These are phyloP conservation scores for Ceratobasidium sp. DNA, from an alignment of 1,284 basidiomycete species.

Conservation along the genomic window DNA sequence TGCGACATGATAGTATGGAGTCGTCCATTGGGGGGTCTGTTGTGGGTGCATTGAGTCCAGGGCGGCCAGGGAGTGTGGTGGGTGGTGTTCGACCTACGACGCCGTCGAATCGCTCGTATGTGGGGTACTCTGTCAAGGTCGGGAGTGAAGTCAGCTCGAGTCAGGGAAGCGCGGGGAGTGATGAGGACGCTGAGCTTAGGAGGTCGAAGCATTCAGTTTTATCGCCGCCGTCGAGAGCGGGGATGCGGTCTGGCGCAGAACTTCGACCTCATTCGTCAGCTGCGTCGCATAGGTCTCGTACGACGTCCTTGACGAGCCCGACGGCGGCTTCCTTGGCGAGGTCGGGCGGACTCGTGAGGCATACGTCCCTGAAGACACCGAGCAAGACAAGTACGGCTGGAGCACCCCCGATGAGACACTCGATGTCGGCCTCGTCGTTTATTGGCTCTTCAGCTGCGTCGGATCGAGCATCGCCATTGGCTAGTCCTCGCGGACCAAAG, in stretches of 20 bases:
- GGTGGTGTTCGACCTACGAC: constrained; percentile 20
- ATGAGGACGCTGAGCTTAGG: constrained; percentile 18
- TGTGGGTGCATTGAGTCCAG: constrained; percentile 19
- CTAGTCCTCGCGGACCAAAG: constrained; percentile 12
- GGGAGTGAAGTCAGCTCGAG: constrained; percentile 35
- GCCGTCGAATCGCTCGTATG: constrained; percentile 28
- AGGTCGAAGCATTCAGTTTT: background rate
- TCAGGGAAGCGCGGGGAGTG: constrained; percentile 39
- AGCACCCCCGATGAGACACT: constrained; percentile 25
- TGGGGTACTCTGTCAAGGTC: constrained; percentile 13
- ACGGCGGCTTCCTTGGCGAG: constrained; percentile 18
- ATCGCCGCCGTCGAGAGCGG: background rate
- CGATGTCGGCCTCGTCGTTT: constrained; percentile 21
- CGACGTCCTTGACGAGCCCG: constrained; percentile 13
- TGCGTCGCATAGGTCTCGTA: too few species aligned
- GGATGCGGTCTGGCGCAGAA: constrained; percentile 6
- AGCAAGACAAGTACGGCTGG: constrained; percentile 11
- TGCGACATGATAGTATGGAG: constrained; percentile 39
- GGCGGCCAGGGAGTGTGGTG: constrained; percentile 1
- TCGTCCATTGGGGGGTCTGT: background rate
- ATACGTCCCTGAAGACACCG: constrained; percentile 37
- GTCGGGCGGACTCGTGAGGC: constrained; percentile 11
- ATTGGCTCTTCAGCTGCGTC: constrained; percentile 7
- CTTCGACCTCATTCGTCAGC: background rate
- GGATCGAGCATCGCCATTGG: constrained; percentile 11